These are phyloP conservation scores for Volvariella volvacea DNA, from an alignment of 1,284 basidiomycete genomes.

Conservation along the genomic window DNA sequence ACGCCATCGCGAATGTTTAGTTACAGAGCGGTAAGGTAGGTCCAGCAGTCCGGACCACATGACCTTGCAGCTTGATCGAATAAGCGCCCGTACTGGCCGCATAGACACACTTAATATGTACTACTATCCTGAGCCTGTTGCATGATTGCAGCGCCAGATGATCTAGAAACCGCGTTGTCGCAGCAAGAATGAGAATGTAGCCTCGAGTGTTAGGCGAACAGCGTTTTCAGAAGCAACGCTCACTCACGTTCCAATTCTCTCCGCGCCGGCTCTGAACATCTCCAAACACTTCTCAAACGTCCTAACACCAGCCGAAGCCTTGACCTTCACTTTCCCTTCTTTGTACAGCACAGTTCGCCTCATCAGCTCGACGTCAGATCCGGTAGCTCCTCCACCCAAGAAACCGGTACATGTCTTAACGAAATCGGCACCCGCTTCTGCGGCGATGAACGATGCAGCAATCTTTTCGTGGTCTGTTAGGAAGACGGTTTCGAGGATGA, in stretches of 20 bases:
- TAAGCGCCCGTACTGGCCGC: too few relatives aligned
- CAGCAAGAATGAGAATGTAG: too few relatives aligned
- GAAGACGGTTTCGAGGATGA: constrained; percentile 42
- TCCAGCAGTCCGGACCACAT: too few relatives aligned
- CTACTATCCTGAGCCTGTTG: too few relatives aligned
- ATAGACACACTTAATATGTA: too few relatives aligned
- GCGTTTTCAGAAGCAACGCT: too few relatives aligned
- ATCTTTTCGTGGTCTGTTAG: constrained; percentile 35
- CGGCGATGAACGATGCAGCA: constrained; percentile 34
- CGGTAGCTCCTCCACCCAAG: constrained; percentile 32
- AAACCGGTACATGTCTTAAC: constrained; percentile 48
- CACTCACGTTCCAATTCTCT: constrained; percentile 43
- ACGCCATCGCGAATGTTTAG: too few relatives aligned
- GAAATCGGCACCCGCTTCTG: constrained; percentile 39
- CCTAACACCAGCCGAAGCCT: constrained; percentile 42
- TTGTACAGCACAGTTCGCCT: constrained; percentile 30
- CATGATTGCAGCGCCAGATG: too few relatives aligned
- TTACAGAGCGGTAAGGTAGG: too few relatives aligned
- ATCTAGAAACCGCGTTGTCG: too few relatives aligned
- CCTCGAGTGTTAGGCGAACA: too few relatives aligned
- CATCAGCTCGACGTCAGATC: constrained; percentile 36
- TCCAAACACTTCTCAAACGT: constrained; percentile 36
- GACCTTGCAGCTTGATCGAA: too few relatives aligned
- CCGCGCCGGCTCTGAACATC: constrained; percentile 40
- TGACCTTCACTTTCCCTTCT: constrained; percentile 32